Base-by-base conservation (phyloP, 805 yeast species). In the Candida easanensis region DNA sequence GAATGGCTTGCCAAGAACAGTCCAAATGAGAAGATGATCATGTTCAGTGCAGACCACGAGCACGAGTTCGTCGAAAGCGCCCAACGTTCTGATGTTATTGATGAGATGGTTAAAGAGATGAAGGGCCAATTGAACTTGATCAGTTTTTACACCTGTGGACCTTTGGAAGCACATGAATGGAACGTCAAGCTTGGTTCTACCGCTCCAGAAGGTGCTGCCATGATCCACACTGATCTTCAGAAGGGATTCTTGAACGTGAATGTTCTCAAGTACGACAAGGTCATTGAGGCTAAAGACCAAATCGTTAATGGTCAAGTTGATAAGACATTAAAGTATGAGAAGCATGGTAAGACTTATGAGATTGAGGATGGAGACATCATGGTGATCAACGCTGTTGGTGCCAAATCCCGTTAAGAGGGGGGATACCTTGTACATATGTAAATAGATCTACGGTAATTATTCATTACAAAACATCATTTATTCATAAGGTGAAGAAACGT, bases 191-290 rank as follows among this genome's bases (percentile, higher is more conserved):
- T 72, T 39, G 87, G 88, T 23, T 76, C 84, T 15, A 76, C 79
- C 28, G 96, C 95, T 2, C 90, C 91, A 30, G 86, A 86, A 49
- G 96, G 95, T 2, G 97, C 97, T 1, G 95, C 90, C 18, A 82
- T 84, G 26, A 89, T 89, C 46, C 97, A 89, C 61, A 84, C 88
- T 2, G 97, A 88, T 61, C 66, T 88, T 42, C 82, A 84, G 66
- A 78, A 82, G 56, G 85, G 95, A 0, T 89, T 89, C 61, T 79
- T 89, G 36, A 77, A 79, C 58, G 95, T 93, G 9, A 80, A 82
- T 44, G 85, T 89, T 22, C 73, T 77, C 58, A 84, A 84, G 56
- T 84, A 74, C 60, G 70, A 75, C 5, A 93, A 86, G 54, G 63
- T 84, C 41, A 51, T 64, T 21, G 44, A 41, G 17, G 41, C 33